Evolutionary conservation across 192 early-diverging fungal genomes (phyloP).

Genomic region (Umbelopsis ramanniana): DNA sequence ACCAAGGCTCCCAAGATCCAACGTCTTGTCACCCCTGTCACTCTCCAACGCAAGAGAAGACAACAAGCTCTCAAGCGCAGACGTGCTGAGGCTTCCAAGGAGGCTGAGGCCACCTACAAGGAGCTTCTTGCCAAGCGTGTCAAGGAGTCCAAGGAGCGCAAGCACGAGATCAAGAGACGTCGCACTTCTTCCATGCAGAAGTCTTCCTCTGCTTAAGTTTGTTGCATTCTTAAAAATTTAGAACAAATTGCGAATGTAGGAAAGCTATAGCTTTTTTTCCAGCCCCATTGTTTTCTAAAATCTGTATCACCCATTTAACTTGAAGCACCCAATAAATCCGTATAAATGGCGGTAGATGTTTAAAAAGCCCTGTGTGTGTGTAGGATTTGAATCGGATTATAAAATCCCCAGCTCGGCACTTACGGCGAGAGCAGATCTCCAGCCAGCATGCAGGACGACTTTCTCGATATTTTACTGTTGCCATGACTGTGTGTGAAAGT

Average conservation of each 20-base stretch:
- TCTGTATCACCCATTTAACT: constrained; percentile 25
- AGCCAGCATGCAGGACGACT: no score
- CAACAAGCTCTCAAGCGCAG: constrained; percentile 85
- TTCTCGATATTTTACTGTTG: no score
- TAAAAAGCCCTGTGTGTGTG: neutral
- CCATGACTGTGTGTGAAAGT: no score
- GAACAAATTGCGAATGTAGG: constrained; percentile 17
- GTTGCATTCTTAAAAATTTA: constrained; percentile 11
- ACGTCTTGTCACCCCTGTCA: constrained; percentile 96
- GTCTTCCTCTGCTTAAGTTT: constrained; percentile 49
- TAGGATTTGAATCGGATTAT: neutral
- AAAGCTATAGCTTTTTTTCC: constrained; percentile 16
- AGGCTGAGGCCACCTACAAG: constrained; percentile 82
- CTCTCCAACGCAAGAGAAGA: constrained; percentile 95
- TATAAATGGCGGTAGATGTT: constrained; percentile 26
- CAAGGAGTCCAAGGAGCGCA: constrained; percentile 95
- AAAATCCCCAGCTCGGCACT: no score
- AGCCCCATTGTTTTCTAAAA: constrained; percentile 17
- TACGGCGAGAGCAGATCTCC: no score
- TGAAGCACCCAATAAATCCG: constrained; percentile 21
- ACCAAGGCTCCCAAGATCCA: constrained; percentile 98
- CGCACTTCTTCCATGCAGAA: constrained; percentile 70
- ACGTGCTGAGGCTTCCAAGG: constrained; percentile 79
- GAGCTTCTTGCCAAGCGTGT: constrained; percentile 88
- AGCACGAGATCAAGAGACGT: constrained; percentile 73